Evolutionary conservation across 805 yeast genomes (phyloP), one percentile per base, ranked within the genome.

Genomic region (Saturnispora zaruensis): DNA sequence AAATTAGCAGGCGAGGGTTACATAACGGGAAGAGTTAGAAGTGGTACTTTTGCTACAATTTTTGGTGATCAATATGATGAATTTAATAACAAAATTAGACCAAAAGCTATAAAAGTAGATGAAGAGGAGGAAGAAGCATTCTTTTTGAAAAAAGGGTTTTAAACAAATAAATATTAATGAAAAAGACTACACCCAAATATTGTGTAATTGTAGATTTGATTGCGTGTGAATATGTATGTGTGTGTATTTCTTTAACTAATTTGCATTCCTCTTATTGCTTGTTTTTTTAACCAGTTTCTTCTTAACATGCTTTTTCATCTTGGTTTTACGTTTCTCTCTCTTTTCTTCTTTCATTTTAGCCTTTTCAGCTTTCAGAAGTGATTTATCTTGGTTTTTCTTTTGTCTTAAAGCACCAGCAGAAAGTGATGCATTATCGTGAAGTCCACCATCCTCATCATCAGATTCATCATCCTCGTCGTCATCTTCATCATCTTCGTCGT

Each of bases 221-320:
- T 28, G 13, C 3, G 32, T 28, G 32, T 25, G 7, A 28, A 5
- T 18, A 9, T 28, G 24, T 26, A 11, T 44, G n/a, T 18, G 20
- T 23, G n/a, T 26, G 53, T 41, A 48, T 53, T 18, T 58, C 56
- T 11, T 16, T 8, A 26, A 32, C 25, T 25, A 45, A 25, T 23
- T 34, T 6, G 33, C 32, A 11, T 28, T 28, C 28, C 24, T 47
- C 26, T 47, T 47, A 33, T 47, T 47, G 34, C 50, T 47, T 24
- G 59, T 71, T 57, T 79, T 78, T 56, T 78, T 82, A 9, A 85
- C 75, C 34, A 86, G 67, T 66, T 84, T 84, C 74, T 87, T 87
- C 70, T 87, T 87, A 30, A 84, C 66, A 65, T 82, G 84, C 63
- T 88, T 88, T 65, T 87, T 87, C 77, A 88, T 80, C 64, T 88